These are phyloP conservation scores for Tagetes erecta DNA, from an alignment of 129 eudicot genomes.

Conservation along the genomic window DNA sequence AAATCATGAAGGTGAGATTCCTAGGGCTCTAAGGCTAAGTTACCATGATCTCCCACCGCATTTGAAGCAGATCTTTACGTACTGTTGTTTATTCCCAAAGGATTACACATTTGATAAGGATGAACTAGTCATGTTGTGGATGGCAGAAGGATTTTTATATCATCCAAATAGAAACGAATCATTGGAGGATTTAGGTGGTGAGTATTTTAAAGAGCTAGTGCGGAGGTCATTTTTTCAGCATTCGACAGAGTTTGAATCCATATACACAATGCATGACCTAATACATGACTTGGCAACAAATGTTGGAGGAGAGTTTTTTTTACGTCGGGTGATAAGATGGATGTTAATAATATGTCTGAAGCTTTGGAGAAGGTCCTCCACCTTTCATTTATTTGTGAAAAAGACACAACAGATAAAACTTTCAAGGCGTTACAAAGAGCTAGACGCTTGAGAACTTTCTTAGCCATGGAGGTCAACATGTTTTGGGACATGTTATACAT, in stretches of 20 bases:
- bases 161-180: not conserved
- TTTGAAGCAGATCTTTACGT: not conserved
- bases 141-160: not conserved
- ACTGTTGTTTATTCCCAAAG: not conserved
- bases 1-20: not conserved
- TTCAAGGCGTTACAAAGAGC: not conserved
- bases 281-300: not conserved
- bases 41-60: not conserved
- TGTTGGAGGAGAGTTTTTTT: constrained; percentile 2
- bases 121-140: not conserved
- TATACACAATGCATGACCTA: not conserved
- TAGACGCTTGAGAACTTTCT: not conserved
- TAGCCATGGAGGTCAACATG: not conserved
- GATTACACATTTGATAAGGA: not conserved
- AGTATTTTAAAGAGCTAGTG: not conserved
- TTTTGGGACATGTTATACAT: not conserved
- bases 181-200: not conserved
- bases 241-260: not conserved
- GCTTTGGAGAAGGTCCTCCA: not conserved
- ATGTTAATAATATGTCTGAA: not conserved
- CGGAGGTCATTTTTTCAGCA: not conserved
- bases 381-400: not conserved
- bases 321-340: not conserved
- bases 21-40: not conserved
- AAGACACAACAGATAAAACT: not conserved